phyloP scores from a whole-genome alignment of 495 filamentous ascomycete species.

The Pyrenula aspistea region DNA sequence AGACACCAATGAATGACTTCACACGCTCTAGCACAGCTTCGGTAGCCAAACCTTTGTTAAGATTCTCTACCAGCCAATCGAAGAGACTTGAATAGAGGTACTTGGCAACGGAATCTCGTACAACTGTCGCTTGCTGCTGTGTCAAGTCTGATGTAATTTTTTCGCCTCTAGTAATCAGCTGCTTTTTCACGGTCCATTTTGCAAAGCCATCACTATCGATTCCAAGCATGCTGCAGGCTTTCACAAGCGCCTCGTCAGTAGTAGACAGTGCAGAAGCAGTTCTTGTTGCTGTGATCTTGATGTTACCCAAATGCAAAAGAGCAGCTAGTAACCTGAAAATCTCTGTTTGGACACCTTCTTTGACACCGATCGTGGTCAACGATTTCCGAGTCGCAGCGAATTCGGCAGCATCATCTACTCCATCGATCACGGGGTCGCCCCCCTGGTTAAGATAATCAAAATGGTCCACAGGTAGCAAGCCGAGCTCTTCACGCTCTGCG shows the following conservation, averaged over 20 bases:
- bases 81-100: slow-evolving; percentile 98
- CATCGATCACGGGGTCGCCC: slow-evolving; percentile 78
- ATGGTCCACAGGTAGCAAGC: slow-evolving; percentile 70
- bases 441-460: slow-evolving; percentile 97
- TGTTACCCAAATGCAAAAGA: slow-evolving; percentile 87
- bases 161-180: slow-evolving; percentile 90
- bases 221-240: slow-evolving; percentile 77
- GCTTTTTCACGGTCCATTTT: slow-evolving; percentile 99
- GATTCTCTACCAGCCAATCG: slow-evolving; percentile 95
- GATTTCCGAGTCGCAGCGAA: slow-evolving; percentile 81
- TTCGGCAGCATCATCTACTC: slow-evolving; percentile 91
- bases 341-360: slow-evolving; percentile 56
- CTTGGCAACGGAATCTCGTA: slow-evolving; percentile 95
- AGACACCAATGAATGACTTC: slow-evolving; percentile 91
- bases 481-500: slow-evolving; percentile 63
- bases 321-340: slow-evolving; percentile 91
- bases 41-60: slow-evolving; percentile 81
- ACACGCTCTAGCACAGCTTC: slow-evolving; percentile 75
- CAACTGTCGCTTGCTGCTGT: slow-evolving; percentile 86
- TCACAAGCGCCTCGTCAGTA: slow-evolving; percentile 67
- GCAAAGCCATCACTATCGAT: slow-evolving; percentile 82
- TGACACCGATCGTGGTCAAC: slow-evolving; percentile 77
- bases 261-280: slow-evolving; percentile 76
- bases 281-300: slow-evolving; percentile 82
- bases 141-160: slow-evolving; percentile 95